Base-by-base conservation (phyloP, 2,329 filamentous ascomycete species). In the Diaporthe sp. region DNA sequence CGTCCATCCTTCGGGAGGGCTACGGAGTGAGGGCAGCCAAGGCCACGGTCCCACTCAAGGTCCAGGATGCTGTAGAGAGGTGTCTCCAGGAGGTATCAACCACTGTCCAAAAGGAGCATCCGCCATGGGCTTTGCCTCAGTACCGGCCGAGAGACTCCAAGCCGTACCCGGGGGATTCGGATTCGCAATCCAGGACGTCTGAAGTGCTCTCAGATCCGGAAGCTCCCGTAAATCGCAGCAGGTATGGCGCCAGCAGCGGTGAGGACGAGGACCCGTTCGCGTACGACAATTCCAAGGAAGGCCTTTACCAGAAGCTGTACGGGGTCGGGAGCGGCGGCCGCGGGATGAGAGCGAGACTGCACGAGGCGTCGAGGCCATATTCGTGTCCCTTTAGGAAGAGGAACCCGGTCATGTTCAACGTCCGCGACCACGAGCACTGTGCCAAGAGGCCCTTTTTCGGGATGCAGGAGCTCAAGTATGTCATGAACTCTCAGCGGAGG, bases 391-490 rank as follows among this genome's bases (percentile, higher is more conserved):
- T 75, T 17, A 71, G 76, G 57, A 70, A 67, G 42, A 72, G 71
- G 51, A 67, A 75, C 22, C 76, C 76, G 15, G 65, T 77, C 4
- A 25, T 71, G 15, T 77, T 77, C n/a, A 77, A 77, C n/a, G 51
- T 77, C 10, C 73, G 76, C 15, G 76, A 77, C 17, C 76, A 77
- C 25, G 76, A 77, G 53, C 51, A 67, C 19, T 77, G 76, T 44
- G 76, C 76, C 31, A 70, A 58, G 13, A 71, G 71, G n/a, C 74
- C 73, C 0, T 77, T 77, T 34, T 10, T 58, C 10, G 73, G 72
- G 57, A 67, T 77, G 7, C 22, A 51, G 7, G 76, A 77, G 51
- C 70, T 77, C 39, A 77, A 68, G 76, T 77, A 73, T n/a, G 49
- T 22, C 17, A 12, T 4, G 22, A 12, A 22, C 1, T 49, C 12